These are phyloP conservation scores for Purpureocillium lavendulum DNA, from an alignment of 2,329 filamentous ascomycete species.

Conservation along the genomic window DNA sequence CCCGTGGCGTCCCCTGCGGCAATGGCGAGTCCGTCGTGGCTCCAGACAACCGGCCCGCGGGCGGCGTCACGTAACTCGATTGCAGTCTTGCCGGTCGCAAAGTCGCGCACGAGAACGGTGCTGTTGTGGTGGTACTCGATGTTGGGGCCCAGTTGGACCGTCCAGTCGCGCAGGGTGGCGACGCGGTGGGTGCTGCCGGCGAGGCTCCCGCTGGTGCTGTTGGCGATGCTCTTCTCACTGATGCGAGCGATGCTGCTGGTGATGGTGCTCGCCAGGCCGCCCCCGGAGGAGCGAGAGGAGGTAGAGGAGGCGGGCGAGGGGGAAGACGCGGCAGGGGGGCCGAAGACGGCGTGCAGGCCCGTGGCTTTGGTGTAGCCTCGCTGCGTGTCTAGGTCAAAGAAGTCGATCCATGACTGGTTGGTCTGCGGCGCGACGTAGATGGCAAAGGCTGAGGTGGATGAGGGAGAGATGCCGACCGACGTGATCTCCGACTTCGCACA, in stretches of 20 bases:
- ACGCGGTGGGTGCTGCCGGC: slow-evolving; percentile 8
- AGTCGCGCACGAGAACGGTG: slow-evolving; percentile 22
- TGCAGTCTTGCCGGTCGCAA: slow-evolving; percentile 18
- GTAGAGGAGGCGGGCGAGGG: no score
- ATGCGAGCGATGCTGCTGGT: no score
- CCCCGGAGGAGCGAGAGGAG: no score
- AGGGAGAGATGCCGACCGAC: slow-evolving; percentile 20
- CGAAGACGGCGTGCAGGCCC: slow-evolving; percentile 22
- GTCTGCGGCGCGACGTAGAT: slow-evolving; percentile 19
- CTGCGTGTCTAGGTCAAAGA: slow-evolving; percentile 19
- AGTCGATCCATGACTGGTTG: slow-evolving; percentile 26
- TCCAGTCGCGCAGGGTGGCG: slow-evolving; percentile 22
- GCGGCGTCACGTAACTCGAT: slow-evolving; percentile 21
- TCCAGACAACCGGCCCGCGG: slow-evolving; percentile 22
- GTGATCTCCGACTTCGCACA: slow-evolving; percentile 22
- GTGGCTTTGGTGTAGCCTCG: slow-evolving; percentile 19
- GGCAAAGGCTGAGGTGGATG: slow-evolving; percentile 17
- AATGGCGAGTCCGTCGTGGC: slow-evolving; percentile 18
- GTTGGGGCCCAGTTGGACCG: slow-evolving; percentile 17
- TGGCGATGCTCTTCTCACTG: no score
- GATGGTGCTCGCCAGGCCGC: no score
- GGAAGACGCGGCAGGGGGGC: slow-evolving; percentile 5
- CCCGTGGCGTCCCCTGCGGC: slow-evolving; percentile 18
- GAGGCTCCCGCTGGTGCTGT: no score
- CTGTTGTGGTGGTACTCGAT: slow-evolving; percentile 21